Base-by-base conservation (phyloP, 2,329 filamentous ascomycete genomes). In the Alternaria infectoria region DNA sequence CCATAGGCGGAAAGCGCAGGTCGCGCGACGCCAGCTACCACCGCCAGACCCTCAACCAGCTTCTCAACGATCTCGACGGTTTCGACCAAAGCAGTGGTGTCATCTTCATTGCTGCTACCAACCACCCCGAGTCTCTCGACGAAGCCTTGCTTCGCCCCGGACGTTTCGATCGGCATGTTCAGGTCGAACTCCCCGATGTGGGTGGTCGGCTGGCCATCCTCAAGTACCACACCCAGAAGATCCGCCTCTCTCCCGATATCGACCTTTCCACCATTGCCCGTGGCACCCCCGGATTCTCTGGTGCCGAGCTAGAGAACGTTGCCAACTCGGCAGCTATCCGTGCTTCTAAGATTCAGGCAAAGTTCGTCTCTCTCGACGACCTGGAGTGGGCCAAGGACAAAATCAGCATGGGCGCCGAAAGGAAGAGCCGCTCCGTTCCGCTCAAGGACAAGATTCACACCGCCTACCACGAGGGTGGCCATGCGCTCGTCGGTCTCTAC, bases 361-460 rank as follows among this genome's bases (percentile, higher is more conserved):
- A 85, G 62, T 87, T 90, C 49, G 92, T 99, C 57, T 87, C 87
- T 12, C 91, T 93, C 80, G 81, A 86, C 32, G 93, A 98, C 76
- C 90, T 98, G 68, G 94, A 97, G 72, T 99, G 95, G 94, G 96
- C 96, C 61, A 98, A 97, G 82, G 96, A 99, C 83, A 96, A 96
- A 82, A 92, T 99, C 57, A 91, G 97, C 79, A 97, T 99, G 93
- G 96, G 96, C 40, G 92, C 95, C 3, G 96, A 99, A 83, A 89
- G 91, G 77, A 92, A 90, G 79, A 97, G 91, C 70, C 93, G 95
- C 82, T 88, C 97, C 59, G 95, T 99, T 59, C 92, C 91, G 46
- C 89, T 95, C 68, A 93, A 97, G 82, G 96, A 99, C 82, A 98
- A 96, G 83, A 88, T 96, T 72, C 90, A 93, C 86, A 97, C 94